Conservation (phyloP, 257 asterid genomes). For the Schizonepeta tenuifolia region DNA sequence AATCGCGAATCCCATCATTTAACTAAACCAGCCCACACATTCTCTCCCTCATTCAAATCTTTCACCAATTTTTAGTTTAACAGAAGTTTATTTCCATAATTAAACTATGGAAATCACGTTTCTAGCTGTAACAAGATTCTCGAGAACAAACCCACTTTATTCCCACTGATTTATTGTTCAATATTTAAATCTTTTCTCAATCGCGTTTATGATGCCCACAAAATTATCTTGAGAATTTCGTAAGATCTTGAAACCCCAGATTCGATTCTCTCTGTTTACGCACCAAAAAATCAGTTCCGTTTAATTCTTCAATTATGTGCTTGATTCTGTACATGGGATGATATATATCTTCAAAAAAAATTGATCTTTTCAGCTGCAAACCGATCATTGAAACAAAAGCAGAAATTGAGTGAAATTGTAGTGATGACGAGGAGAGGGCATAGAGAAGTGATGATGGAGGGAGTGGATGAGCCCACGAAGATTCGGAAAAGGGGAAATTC, state of each 20-base stretch:
- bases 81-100: slow-evolving; percentile 30
- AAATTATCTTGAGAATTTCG: slow-evolving; percentile 16
- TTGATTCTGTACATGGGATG: slow-evolving; percentile 12
- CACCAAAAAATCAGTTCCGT: neutral
- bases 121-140: slow-evolving; percentile 44
- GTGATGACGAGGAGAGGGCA: slow-evolving; percentile 57
- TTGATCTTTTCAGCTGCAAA: neutral
- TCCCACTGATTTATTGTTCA: slow-evolving; percentile 40
- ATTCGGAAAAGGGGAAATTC: slow-evolving; percentile 95
- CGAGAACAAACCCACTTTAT: slow-evolving; percentile 33
- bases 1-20: slow-evolving; percentile 40
- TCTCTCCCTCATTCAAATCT: slow-evolving; percentile 29
- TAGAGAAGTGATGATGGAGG: slow-evolving; percentile 54
- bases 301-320: slow-evolving; percentile 17
- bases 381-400: slow-evolving; percentile 9
- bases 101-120: slow-evolving; percentile 35
- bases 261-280: slow-evolving; percentile 9
- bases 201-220: neutral
- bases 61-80: slow-evolving; percentile 14
- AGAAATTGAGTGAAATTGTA: neutral
- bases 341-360: slow-evolving; percentile 4
- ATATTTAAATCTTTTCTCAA: slow-evolving; percentile 33
- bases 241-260: slow-evolving; percentile 36
- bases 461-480: slow-evolving; percentile 56
- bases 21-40: slow-evolving; percentile 27